Conservation (phyloP, 148 eudicot genomes). For the Beta vulgaris region DNA sequence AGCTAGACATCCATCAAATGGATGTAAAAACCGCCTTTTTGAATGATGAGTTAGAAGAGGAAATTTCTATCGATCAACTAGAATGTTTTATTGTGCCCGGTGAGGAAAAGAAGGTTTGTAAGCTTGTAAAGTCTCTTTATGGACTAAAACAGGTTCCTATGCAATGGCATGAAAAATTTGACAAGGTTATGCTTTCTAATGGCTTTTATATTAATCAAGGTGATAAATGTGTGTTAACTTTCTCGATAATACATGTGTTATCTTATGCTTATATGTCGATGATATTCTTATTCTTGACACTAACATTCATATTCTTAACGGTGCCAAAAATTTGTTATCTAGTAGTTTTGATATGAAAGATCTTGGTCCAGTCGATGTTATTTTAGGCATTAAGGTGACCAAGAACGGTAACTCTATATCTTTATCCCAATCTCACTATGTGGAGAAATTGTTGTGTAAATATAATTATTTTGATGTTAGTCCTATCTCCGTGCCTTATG, state of each 20-base stretch:
- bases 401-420: background rate
- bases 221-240: constrained; percentile 12
- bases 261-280: no score
- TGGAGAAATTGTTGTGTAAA: background rate
- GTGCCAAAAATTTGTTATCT: background rate
- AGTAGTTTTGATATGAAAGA: background rate
- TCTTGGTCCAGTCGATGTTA: constrained; percentile 1
- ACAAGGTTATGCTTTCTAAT: background rate
- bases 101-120: constrained; percentile 13
- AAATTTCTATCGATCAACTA: background rate
- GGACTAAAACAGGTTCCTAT: no score
- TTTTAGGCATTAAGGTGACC: background rate
- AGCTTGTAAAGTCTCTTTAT: no score
- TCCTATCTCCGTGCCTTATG: background rate
- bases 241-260: no score
- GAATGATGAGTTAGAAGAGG: background rate
- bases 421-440: constrained; percentile 4
- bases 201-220: background rate
- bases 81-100: background rate
- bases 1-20: background rate
- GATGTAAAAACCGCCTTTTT: background rate
- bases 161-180: background rate
- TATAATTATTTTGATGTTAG: background rate
- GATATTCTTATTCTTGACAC: background rate
- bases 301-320: background rate